A percentile compares a stretch with the other conserved stretches of the same genome.
Conservation (phyloP, 2,329 filamentous ascomycete species). For the Pestalotiopsis sp. region DNA sequence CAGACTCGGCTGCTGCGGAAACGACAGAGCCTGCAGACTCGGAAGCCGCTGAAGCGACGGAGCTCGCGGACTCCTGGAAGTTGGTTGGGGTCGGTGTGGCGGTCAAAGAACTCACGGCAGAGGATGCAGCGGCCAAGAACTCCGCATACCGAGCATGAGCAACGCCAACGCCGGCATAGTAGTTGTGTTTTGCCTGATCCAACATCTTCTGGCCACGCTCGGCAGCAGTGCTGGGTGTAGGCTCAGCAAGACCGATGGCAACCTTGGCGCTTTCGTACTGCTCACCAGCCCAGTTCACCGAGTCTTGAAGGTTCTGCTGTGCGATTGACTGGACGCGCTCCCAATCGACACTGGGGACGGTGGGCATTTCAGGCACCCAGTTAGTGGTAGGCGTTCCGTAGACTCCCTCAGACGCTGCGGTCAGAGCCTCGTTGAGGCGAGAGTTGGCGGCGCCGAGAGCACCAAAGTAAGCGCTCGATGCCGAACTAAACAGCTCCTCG, state of each 20-base stretch:
- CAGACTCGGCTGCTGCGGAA: conserved; percentile 50
- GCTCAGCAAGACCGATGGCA: conserved; percentile 63
- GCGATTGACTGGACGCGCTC: conserved; percentile 64
- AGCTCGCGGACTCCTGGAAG: conserved; percentile 50
- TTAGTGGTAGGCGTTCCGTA: conserved; percentile 50
- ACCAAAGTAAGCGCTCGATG: conserved; percentile 69
- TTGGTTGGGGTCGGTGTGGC: conserved; percentile 64
- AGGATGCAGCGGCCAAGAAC: conserved; percentile 73
- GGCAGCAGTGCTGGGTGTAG: conserved; percentile 54
- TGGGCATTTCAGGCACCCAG: conserved; percentile 35
- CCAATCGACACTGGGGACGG: conserved; percentile 48
- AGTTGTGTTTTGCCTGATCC: conserved; percentile 65
- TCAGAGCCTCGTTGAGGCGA: conserved; percentile 57
- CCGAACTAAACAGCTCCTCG: conserved; percentile 69
- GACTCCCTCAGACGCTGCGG: conserved; percentile 51
- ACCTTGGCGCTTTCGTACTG: conserved; percentile 72
- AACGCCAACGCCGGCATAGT: conserved; percentile 77
- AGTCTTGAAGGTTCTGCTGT: conserved; percentile 69
- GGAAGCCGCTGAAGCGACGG: conserved; percentile 46
- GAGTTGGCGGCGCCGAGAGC: conserved; percentile 65
- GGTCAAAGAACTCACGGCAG: conserved; percentile 62
- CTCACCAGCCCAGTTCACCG: conserved; percentile 69
- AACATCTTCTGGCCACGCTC: conserved; percentile 58
- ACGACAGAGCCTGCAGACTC: conserved; percentile 48
- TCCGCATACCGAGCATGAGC: conserved; percentile 80